These are phyloP conservation scores for Elsinoe batatas DNA, from an alignment of 2,329 filamentous ascomycete genomes.

Conservation along the genomic window DNA sequence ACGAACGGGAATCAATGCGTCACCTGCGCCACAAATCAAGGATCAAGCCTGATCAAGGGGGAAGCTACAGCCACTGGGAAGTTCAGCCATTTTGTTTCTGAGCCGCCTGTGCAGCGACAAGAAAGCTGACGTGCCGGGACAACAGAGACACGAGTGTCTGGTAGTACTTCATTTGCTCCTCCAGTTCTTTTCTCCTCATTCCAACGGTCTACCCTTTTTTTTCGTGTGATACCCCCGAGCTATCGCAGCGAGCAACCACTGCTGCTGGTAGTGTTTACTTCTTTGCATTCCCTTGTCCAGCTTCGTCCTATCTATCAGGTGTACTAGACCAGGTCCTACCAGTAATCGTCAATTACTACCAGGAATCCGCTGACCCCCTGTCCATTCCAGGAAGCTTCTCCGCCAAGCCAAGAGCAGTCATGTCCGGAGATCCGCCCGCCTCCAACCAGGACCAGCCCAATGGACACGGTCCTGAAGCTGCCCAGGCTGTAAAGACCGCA, in stretches of 20 bases:
- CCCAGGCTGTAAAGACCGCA: background rate
- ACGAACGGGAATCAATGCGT: constrained; percentile 5
- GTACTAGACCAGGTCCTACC: too few species aligned
- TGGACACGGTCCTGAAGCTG: background rate
- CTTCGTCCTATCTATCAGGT: background rate
- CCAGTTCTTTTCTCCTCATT: background rate
- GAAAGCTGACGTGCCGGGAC: background rate
- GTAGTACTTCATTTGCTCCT: background rate
- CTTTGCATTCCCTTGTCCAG: background rate
- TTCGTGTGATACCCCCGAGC: background rate
- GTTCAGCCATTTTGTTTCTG: constrained; percentile 9
- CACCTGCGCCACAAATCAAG: constrained; percentile 9
- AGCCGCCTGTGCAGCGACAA: constrained; percentile 2
- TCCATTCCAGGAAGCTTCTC: background rate
- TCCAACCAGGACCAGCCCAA: background rate
- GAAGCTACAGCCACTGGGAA: constrained; percentile 3
- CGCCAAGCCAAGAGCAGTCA: background rate
- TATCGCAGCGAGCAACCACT: background rate
- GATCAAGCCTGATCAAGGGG: background rate
- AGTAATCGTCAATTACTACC: background rate
- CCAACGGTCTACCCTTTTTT: constrained; percentile 1
- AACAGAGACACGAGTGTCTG: too few species aligned
- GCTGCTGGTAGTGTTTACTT: background rate
- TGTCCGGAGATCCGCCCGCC: background rate
- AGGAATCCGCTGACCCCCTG: background rate